phyloP scores from a whole-genome alignment of 192 early-diverging fungal species.

The Thoreauomyces humboldtii region DNA sequence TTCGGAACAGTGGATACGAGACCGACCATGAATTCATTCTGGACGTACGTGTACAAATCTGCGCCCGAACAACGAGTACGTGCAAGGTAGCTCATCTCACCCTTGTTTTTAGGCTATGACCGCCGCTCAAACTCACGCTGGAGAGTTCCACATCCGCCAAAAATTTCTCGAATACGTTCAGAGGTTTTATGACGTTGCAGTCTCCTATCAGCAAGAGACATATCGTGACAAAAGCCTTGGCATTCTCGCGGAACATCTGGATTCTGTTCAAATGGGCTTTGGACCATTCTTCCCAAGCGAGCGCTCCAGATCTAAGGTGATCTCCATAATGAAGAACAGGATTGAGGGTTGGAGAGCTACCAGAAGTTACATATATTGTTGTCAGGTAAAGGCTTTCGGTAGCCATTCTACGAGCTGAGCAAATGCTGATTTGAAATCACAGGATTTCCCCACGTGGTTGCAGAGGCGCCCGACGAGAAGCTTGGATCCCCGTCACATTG shows the following conservation, averaged over 20 bases:
- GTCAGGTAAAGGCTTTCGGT: slow-evolving; percentile 47
- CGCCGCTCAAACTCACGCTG: slow-evolving; percentile 80
- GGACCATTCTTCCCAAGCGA: slow-evolving; percentile 76
- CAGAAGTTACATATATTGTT: slow-evolving; percentile 68
- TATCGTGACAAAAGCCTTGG: slow-evolving; percentile 64
- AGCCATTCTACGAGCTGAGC: not conserved
- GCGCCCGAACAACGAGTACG: not conserved
- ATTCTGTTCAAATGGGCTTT: slow-evolving; percentile 57
- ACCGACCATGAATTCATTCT: slow-evolving; percentile 39
- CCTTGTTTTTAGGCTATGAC: slow-evolving; percentile 54
- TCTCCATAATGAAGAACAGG: slow-evolving; percentile 68
- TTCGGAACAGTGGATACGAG: slow-evolving; percentile 26
- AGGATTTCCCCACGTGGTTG: slow-evolving; percentile 62
- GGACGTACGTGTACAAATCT: slow-evolving; percentile 15
- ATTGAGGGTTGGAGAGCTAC: slow-evolving; percentile 88
- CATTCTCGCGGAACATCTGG: slow-evolving; percentile 1
- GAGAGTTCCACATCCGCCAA: slow-evolving; percentile 82
- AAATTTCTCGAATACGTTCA: slow-evolving; percentile 85
- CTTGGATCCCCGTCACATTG: slow-evolving; percentile 71
- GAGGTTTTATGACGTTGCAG: slow-evolving; percentile 76
- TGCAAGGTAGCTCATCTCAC: not conserved
- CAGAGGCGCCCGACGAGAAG: slow-evolving; percentile 55
- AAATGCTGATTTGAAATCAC: not conserved
- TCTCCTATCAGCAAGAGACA: slow-evolving; percentile 72
- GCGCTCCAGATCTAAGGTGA: slow-evolving; percentile 59